Base-by-base conservation (phyloP, 768 basidiomycete genomes). In the Lactarius quietus region DNA sequence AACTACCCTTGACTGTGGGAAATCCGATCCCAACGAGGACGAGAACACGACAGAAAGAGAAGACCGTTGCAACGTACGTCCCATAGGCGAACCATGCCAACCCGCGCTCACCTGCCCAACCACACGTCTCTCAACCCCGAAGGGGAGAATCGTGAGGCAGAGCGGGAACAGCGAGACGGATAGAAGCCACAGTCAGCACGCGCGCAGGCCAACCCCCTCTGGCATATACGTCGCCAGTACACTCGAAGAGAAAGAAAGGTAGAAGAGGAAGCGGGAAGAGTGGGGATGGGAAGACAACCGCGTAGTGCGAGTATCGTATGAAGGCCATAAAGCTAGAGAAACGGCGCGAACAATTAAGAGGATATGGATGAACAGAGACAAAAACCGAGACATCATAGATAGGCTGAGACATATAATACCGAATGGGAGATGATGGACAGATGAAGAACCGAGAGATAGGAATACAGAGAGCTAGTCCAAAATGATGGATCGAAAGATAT, bases 61-160 rank as follows among this genome's bases (percentile, higher is more conserved):
- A 39, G 58, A 20, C 67, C 26, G 48, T 45, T 10, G 23, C 60
- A 59, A 55, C 67, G 41, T 33, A 63, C 65, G 20, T 45, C 61
- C 43, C 57, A n/a, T 23, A 59, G 56, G 39, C 36, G 45, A 59
- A 68, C 60, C 64, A 62, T 69, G 18, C 20, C 55, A 26, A n/a
- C 65, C 72, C 81, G 80, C 82, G 81, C 81, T 82, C 81, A 83
- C 81, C 78, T 71, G 70, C 73, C 71, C 59, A 63, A 66, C 70
- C 70, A 69, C 57, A 62, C 72, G 73, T 74, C 79, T 82, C 82
- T 82, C 82, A 74, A 72, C 80, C 82, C 81, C 76, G 69, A 43
- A 69, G 76, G 79, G 80, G 79, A 81, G 81, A 83, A 79, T 81
- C 78, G 66, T 71, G 55, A 60, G 61, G 35, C 51, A 51, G 62